Evolutionary conservation across 2,329 filamentous ascomycete species (phyloP).

Genomic region (Exophiala phaeomuriformis): DNA sequence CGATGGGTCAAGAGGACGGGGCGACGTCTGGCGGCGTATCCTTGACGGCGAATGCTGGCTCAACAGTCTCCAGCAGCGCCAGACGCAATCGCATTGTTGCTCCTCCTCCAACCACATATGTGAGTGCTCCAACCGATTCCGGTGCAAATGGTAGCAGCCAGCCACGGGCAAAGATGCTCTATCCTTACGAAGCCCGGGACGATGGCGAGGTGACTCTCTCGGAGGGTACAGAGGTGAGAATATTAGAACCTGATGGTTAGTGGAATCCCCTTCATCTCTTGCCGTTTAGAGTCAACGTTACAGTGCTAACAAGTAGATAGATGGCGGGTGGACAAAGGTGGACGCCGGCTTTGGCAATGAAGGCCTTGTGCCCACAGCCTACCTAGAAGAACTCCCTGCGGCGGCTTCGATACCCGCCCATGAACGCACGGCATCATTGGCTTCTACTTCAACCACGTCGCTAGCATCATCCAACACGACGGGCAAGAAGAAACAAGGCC

Average conservation of each 20-base stretch:
- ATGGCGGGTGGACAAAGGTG: slow-evolving; percentile 89
- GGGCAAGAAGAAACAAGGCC: slow-evolving; percentile 70
- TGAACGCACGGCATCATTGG: slow-evolving; percentile 62
- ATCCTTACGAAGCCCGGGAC: slow-evolving; percentile 70
- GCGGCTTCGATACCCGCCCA: slow-evolving; percentile 29
- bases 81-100: slow-evolving; percentile 71
- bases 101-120: slow-evolving; percentile 75
- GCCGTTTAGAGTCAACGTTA: background rate
- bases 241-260: slow-evolving; percentile 81
- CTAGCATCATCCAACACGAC: slow-evolving; percentile 48
- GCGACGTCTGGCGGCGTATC: slow-evolving; percentile 38
- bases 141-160: slow-evolving; percentile 39
- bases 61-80: slow-evolving; percentile 24
- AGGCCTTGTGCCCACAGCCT: slow-evolving; percentile 80
- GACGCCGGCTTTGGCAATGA: slow-evolving; percentile 61
- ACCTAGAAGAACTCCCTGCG: slow-evolving; percentile 60
- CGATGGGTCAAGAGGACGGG: slow-evolving; percentile 46
- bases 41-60: slow-evolving; percentile 31
- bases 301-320: slow-evolving; percentile 42
- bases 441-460: slow-evolving; percentile 70
- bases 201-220: slow-evolving; percentile 73
- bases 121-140: slow-evolving; percentile 53
- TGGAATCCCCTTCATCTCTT: slow-evolving; percentile 33
- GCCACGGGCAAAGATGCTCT: slow-evolving; percentile 80
- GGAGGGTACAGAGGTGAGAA: slow-evolving; percentile 68